phyloP scores from a whole-genome alignment of 352 stramenopile genomes.

The Globisporangium okanoganense region DNA sequence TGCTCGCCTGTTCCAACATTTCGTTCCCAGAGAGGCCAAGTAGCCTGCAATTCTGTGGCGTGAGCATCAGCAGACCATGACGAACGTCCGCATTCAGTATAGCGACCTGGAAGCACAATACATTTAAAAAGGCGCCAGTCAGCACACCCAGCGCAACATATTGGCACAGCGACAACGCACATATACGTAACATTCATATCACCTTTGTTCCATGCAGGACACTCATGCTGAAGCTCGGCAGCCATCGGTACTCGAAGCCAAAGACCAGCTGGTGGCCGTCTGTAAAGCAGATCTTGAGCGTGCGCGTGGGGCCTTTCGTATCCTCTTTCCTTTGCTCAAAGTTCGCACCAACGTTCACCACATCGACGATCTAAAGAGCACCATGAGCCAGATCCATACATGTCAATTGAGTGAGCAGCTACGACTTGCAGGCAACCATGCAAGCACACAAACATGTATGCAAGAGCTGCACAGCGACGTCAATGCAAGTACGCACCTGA shows the following conservation, averaged over 20 bases:
- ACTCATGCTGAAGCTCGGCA: conserved; percentile 51
- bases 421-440: neutral
- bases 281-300: conserved; percentile 81
- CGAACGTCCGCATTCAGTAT: conserved; percentile 65
- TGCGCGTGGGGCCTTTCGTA: conserved; percentile 48
- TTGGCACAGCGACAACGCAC: no score
- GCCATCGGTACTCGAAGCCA: conserved; percentile 64
- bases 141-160: neutral
- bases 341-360: conserved; percentile 77
- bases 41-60: conserved; percentile 59
- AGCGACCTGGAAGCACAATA: conserved; percentile 26
- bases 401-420: neutral
- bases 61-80: conserved; percentile 69
- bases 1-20: conserved; percentile 15
- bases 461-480: no score
- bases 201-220: conserved; percentile 62
- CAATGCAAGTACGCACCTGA: conserved; percentile 32
- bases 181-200: neutral
- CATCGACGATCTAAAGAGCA: conserved; percentile 56
- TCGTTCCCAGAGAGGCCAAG: conserved; percentile 39
- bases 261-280: conserved; percentile 73
- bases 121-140: neutral
- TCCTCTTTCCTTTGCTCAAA: conserved; percentile 71
- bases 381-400: neutral
- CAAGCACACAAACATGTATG: conserved; percentile 2